A percentile compares a stretch with the other conserved stretches of the same genome.
phyloP scores from a whole-genome alignment of 1,139 yeast species.

The Suhomyces panamericanus region DNA sequence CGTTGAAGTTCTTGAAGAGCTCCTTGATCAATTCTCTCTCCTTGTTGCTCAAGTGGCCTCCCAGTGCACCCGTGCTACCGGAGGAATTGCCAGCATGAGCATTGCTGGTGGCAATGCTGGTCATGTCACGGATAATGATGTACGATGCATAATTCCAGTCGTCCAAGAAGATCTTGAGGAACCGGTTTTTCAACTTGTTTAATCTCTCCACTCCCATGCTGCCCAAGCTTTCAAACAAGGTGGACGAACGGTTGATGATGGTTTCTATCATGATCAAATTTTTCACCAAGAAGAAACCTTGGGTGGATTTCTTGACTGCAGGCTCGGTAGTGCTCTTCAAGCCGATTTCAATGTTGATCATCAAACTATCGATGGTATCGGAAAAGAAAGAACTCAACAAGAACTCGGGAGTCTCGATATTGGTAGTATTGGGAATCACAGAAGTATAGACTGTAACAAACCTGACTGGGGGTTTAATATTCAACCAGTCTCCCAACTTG shows the following conservation, averaged over 20 bases:
- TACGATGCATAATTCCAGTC: constrained; percentile 86
- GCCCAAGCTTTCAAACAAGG: constrained; percentile 57
- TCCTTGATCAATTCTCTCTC: constrained; percentile 86
- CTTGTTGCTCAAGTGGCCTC: constrained; percentile 49
- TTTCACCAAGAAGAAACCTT: constrained; percentile 72
- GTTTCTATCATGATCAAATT: constrained; percentile 77
- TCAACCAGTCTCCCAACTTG: constrained; percentile 71
- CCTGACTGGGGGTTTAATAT: constrained; percentile 49
- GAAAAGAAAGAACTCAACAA: constrained; percentile 65
- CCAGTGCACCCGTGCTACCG: constrained; percentile 18
- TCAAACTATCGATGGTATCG: constrained; percentile 73
- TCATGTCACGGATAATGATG: constrained; percentile 67
- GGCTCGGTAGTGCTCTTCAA: constrained; percentile 35
- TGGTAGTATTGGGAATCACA: constrained; percentile 36
- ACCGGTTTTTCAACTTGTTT: constrained; percentile 69
- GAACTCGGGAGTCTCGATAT: constrained; percentile 44
- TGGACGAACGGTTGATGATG: constrained; percentile 60
- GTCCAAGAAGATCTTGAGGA: constrained; percentile 70
- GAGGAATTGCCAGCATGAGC: constrained; percentile 40
- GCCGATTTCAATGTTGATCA: constrained; percentile 58
- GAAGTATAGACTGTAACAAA: constrained; percentile 54
- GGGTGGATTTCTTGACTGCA: constrained; percentile 47
- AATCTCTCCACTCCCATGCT: constrained; percentile 65
- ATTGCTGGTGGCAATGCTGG: constrained; percentile 48
- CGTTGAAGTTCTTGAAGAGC: constrained; percentile 76